A percentile compares a stretch with the other conserved stretches of the same genome.
These are phyloP conservation scores for Tulasnella sp. DNA, from an alignment of 768 basidiomycete species.

Conservation along the genomic window DNA sequence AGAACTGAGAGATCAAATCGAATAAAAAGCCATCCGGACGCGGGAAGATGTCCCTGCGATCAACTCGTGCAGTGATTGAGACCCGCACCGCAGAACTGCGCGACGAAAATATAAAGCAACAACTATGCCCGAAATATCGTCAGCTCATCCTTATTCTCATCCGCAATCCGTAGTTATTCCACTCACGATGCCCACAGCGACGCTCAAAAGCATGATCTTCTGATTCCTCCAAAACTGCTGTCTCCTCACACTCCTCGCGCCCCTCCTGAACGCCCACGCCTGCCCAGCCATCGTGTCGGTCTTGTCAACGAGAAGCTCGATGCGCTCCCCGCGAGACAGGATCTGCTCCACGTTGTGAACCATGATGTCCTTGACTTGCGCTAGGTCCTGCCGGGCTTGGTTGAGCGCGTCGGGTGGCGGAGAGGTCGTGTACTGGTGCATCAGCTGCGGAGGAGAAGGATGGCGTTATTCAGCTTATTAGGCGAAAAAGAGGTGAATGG, in stretches of 20 bases:
- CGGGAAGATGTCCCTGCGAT: neutral
- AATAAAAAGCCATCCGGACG: neutral
- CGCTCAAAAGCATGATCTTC: conserved; percentile 52
- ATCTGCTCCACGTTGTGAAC: conserved; percentile 98
- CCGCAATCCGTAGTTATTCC: neutral
- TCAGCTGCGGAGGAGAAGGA: conserved; percentile 61
- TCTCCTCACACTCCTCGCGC: conserved; percentile 68
- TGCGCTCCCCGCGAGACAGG: conserved; percentile 83
- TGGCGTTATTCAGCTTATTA: conserved; percentile 13
- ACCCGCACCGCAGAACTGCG: conserved; percentile 81
- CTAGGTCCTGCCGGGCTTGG: conserved; percentile 79
- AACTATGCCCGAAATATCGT: conserved; percentile 32
- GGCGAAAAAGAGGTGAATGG: neutral
- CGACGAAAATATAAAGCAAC: conserved; percentile 69
- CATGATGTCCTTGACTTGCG: conserved; percentile 84
- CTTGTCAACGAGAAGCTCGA: conserved; percentile 93
- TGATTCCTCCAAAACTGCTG: conserved; percentile 88
- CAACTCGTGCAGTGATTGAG: conserved; percentile 47
- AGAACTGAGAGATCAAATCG: conserved; percentile 4
- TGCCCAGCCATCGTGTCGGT: conserved; percentile 93
- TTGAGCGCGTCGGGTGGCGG: conserved; percentile 83
- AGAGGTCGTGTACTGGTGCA: conserved; percentile 80
- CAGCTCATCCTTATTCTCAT: neutral
- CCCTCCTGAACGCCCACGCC: conserved; percentile 84
- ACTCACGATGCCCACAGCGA: conserved; percentile 61